phyloP scores from a whole-genome alignment of 345 rosid species.

The Moricandia moricandioides region DNA sequence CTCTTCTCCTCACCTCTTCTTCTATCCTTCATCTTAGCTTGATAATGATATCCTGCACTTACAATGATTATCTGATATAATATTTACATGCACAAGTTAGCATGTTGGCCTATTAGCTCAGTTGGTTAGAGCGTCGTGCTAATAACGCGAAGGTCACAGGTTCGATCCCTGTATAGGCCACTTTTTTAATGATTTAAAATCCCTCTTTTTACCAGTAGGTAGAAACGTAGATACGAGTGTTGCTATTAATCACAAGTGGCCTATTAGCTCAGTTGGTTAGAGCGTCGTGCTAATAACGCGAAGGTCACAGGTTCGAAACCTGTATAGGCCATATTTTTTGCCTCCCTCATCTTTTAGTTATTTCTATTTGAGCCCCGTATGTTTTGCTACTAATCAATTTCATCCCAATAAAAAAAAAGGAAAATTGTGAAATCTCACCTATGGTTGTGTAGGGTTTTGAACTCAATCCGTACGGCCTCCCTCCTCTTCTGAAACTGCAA shows the following conservation, averaged over 20 bases:
- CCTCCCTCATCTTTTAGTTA: neutral
- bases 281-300: conserved; percentile 96
- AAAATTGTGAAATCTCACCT: neutral
- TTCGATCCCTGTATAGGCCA: conserved; percentile 68
- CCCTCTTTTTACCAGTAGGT: no score
- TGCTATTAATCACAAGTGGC: no score
- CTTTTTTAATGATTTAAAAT: no score
- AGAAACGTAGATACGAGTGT: no score
- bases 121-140: conserved; percentile 95
- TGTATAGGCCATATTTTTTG: conserved; percentile 57
- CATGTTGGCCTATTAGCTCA: conserved; percentile 58
- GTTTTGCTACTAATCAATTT: neutral
- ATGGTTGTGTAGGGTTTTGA: conserved; percentile 31
- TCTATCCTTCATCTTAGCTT: neutral
- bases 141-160: conserved; percentile 95
- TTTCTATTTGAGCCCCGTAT: conserved; percentile 3
- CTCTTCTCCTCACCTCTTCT: neutral
- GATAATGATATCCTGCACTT: neutral
- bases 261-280: conserved; percentile 83
- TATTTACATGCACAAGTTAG: no score
- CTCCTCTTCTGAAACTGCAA: conserved; percentile 10
- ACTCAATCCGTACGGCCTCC: conserved; percentile 12
- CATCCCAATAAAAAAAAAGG: neutral
- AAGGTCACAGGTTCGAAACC: conserved; percentile 79
- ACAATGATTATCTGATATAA: no score